Evolutionary conservation across 192 early-diverging fungal species (phyloP).

Genomic region (Coemansia sp.): DNA sequence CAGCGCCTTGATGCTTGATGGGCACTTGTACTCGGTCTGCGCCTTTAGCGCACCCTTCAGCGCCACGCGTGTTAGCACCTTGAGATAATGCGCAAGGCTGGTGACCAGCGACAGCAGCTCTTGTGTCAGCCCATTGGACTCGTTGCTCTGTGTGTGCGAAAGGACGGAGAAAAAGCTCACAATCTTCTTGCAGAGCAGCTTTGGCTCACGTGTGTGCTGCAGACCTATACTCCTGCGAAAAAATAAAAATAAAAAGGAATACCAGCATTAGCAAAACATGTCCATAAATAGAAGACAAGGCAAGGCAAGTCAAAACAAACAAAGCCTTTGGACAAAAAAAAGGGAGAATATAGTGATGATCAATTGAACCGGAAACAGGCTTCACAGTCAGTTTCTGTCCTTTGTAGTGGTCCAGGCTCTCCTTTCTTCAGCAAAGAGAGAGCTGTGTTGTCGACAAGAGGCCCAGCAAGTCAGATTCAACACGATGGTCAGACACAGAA

Average conservation of each 20-base stretch:
- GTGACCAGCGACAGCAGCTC: conserved; percentile 90
- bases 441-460: neutral
- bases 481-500: neutral
- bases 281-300: conserved; percentile 5
- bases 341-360: neutral
- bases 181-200: conserved; percentile 93
- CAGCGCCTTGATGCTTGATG: conserved; percentile 60
- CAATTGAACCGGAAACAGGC: neutral
- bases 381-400: neutral
- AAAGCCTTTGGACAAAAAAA: neutral
- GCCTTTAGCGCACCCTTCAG: conserved; percentile 81
- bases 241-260: neutral
- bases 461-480: neutral
- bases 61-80: conserved; percentile 85
- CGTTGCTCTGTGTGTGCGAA: conserved; percentile 65
- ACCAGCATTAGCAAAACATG: neutral
- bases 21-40: conserved; percentile 54
- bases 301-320: neutral
- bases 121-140: conserved; percentile 64
- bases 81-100: conserved; percentile 88
- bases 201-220: conserved; percentile 85
- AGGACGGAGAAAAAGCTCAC: conserved; percentile 93
- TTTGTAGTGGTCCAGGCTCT: neutral
- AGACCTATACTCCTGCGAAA: conserved; percentile 58
- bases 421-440: neutral